A percentile compares a stretch with the other conserved stretches of the same genome.
phyloP scores from a whole-genome alignment of 2,329 filamentous ascomycete species.

The Apiospora hydei region DNA sequence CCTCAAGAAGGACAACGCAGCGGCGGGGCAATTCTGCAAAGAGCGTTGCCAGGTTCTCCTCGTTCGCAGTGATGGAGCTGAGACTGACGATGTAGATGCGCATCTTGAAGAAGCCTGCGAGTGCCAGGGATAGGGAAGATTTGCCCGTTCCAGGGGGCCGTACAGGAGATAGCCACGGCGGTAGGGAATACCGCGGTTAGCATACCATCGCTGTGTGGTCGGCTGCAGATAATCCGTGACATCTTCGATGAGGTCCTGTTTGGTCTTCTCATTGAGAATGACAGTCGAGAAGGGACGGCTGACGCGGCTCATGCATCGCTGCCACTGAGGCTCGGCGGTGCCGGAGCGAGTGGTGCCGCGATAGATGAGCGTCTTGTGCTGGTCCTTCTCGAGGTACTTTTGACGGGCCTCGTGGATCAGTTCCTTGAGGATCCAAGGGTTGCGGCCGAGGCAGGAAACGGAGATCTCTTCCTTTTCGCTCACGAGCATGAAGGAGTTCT shows the following conservation, averaged over 20 bases:
- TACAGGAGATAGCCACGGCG: slow-evolving; percentile 83
- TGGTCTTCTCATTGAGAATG: slow-evolving; percentile 67
- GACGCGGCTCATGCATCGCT: slow-evolving; percentile 67
- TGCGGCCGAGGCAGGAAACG: slow-evolving; percentile 67
- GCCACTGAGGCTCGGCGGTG: slow-evolving; percentile 59
- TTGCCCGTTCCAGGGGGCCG: slow-evolving; percentile 85
- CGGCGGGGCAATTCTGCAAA: slow-evolving; percentile 73
- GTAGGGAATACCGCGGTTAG: slow-evolving; percentile 84
- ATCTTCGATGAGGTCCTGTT: slow-evolving; percentile 66
- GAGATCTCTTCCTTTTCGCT: slow-evolving; percentile 66
- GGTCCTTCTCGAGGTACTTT: slow-evolving; percentile 63
- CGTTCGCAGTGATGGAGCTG: slow-evolving; percentile 66
- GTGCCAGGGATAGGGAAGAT: slow-evolving; percentile 73
- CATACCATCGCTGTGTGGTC: slow-evolving; percentile 77
- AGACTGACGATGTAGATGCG: slow-evolving; percentile 76
- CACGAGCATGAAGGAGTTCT: slow-evolving; percentile 46
- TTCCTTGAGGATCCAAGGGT: slow-evolving; percentile 67
- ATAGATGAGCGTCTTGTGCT: slow-evolving; percentile 71
- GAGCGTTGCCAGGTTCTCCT: slow-evolving; percentile 69
- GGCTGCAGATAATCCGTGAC: slow-evolving; percentile 70
- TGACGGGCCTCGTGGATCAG: slow-evolving; percentile 65
- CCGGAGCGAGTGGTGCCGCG: slow-evolving; percentile 57
- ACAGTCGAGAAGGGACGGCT: slow-evolving; percentile 70
- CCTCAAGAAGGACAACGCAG: slow-evolving; percentile 78
- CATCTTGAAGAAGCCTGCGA: slow-evolving; percentile 74